These are phyloP conservation scores for Stagonosporopsis chrysanthemi DNA, from an alignment of 2,329 filamentous ascomycete genomes.

Conservation along the genomic window DNA sequence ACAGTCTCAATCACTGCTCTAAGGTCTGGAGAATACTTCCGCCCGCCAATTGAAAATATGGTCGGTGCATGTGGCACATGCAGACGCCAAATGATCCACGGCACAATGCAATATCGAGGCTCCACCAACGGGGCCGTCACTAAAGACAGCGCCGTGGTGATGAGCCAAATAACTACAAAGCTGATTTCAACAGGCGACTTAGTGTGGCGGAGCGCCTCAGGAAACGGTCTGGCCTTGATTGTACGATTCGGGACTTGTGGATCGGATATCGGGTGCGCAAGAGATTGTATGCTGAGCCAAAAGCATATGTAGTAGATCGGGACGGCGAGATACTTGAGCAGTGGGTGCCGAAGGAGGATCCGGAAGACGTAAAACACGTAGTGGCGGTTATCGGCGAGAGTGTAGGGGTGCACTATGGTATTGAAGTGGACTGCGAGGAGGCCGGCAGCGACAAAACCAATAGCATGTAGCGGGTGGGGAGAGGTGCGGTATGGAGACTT, in stretches of 20 bases:
- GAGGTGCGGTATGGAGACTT: not conserved
- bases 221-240: slow-evolving; percentile 10
- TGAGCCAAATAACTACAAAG: slow-evolving; percentile 68
- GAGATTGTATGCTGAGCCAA: slow-evolving; percentile 71
- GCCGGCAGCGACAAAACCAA: slow-evolving; percentile 50
- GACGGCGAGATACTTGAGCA: slow-evolving; percentile 71
- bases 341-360: slow-evolving; percentile 71
- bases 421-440: slow-evolving; percentile 73
- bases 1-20: slow-evolving; percentile 67
- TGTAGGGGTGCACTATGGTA: slow-evolving; percentile 95
- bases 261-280: slow-evolving; percentile 52
- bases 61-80: slow-evolving; percentile 66
- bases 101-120: slow-evolving; percentile 93
- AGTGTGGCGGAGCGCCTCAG: slow-evolving; percentile 3
- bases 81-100: slow-evolving; percentile 91
- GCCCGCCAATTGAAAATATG: slow-evolving; percentile 18
- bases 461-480: slow-evolving; percentile 13
- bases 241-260: not conserved
- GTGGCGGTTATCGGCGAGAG: slow-evolving; percentile 93
- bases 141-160: slow-evolving; percentile 78
- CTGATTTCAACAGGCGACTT: slow-evolving; percentile 32
- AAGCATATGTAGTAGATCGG: slow-evolving; percentile 74
- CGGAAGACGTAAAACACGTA: slow-evolving; percentile 98
- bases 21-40: slow-evolving; percentile 44
- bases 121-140: slow-evolving; percentile 92